phyloP scores from a whole-genome alignment of 1,139 yeast genomes.

The Kurtzmaniella natalensis region DNA sequence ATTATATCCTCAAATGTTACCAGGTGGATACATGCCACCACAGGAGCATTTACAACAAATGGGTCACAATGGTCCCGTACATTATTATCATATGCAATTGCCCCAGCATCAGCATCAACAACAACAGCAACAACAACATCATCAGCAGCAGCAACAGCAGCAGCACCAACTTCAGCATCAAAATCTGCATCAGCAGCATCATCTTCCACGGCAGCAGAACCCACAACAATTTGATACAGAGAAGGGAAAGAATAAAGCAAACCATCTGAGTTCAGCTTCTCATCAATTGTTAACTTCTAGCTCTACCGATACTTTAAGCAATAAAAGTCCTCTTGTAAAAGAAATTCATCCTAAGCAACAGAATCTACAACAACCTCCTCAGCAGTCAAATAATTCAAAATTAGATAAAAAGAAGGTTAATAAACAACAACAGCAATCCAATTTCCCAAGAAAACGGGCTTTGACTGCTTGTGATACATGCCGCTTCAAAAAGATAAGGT shows the following conservation, averaged over 20 bases:
- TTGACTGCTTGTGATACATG: conserved; percentile 48
- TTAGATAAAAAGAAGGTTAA: background rate
- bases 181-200: conserved; percentile 7
- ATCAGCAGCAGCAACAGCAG: conserved; percentile 9
- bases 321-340: too few species aligned
- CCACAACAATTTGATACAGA: too few species aligned
- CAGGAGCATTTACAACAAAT: too few species aligned
- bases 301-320: conserved; percentile 4
- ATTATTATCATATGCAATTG: too few species aligned
- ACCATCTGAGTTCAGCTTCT: too few species aligned
- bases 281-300: too few species aligned
- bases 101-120: too few species aligned
- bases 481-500: conserved; percentile 43
- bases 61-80: too few species aligned
- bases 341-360: conserved; percentile 3
- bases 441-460: conserved; percentile 33
- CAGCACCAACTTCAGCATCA: conserved; percentile 6
- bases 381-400: background rate
- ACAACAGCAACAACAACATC: conserved; percentile 5
- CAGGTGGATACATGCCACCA: too few species aligned
- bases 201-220: conserved; percentile 7
- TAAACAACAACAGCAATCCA: conserved; percentile 6
- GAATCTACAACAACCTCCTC: background rate
- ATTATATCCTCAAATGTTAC: too few species aligned
- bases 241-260: too few species aligned